Evolutionary conservation across 176 grass and related monocot genomes (phyloP).

Genomic region (Oryza rufipogon): DNA sequence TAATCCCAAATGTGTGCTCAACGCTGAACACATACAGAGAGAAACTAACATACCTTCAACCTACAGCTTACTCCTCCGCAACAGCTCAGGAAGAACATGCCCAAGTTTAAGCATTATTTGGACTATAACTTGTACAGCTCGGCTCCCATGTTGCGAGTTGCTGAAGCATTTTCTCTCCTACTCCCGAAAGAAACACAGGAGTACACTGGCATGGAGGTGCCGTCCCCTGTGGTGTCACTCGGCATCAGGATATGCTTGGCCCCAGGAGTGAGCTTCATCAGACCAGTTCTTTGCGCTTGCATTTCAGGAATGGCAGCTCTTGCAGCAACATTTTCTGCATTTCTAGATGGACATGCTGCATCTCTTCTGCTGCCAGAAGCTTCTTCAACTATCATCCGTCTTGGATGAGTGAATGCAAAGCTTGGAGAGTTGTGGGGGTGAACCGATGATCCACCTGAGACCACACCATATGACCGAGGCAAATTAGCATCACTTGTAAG

Average conservation of each 20-base stretch:
- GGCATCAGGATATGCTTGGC: constrained; percentile 58
- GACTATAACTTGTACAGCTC: constrained; percentile 31
- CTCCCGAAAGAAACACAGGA: constrained; percentile 45
- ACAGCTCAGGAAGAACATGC: neutral
- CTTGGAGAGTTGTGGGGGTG: constrained; percentile 1
- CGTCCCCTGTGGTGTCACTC: constrained; percentile 37
- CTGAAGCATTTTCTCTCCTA: constrained; percentile 12
- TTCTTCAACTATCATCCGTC: constrained; percentile 20
- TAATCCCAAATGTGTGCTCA: neutral
- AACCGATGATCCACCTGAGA: constrained; percentile 37
- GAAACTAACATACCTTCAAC: constrained; percentile 33
- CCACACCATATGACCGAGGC: constrained; percentile 37
- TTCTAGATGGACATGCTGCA: constrained; percentile 31
- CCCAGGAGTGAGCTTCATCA: constrained; percentile 54
- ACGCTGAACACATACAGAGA: neutral
- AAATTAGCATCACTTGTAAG: constrained; percentile 34
- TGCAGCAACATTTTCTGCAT: constrained; percentile 12
- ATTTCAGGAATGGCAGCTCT: constrained; percentile 28
- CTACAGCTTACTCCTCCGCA: neutral
- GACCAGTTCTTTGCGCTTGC: constrained; percentile 42
- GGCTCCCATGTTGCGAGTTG: constrained; percentile 32
- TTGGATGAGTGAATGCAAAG: constrained; percentile 34
- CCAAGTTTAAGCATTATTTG: neutral
- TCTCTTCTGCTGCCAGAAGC: constrained; percentile 16
- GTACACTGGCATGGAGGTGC: constrained; percentile 47